Evolutionary conservation across 192 early-diverging fungal species (phyloP).

Genomic region (Coemansia sp.): DNA sequence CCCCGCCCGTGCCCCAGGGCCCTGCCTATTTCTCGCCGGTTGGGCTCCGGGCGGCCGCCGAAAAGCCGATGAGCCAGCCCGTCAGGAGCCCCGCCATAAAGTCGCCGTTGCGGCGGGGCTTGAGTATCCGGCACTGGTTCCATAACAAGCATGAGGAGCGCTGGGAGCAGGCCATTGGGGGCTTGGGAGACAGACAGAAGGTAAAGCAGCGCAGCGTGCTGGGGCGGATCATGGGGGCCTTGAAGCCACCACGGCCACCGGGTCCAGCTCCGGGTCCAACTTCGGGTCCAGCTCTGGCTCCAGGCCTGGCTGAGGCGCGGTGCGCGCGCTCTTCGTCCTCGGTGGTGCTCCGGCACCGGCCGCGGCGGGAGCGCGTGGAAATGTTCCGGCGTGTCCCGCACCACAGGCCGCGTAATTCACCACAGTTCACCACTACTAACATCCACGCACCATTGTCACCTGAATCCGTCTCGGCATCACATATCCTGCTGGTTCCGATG

Average conservation of each 20-base stretch:
- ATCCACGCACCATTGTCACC: neutral
- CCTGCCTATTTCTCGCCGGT: neutral
- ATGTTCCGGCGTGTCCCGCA: neutral
- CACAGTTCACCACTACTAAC: neutral
- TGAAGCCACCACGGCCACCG: too few relatives aligned
- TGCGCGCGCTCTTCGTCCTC: neutral
- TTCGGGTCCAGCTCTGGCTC: too few relatives aligned
- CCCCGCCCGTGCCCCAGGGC: neutral
- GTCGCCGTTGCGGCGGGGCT: slow-evolving; percentile 6
- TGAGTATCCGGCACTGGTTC: slow-evolving; percentile 37
- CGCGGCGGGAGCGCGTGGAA: neutral
- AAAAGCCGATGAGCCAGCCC: neutral
- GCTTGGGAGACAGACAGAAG: too few relatives aligned
- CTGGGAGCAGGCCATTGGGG: too few relatives aligned
- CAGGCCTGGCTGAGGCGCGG: too few relatives aligned
- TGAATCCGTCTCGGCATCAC: slow-evolving; percentile 7
- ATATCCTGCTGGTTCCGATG: slow-evolving; percentile 11
- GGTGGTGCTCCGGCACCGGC: neutral
- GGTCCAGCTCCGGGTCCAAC: too few relatives aligned
- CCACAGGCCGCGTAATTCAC: neutral
- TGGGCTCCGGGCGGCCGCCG: neutral
- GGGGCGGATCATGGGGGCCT: too few relatives aligned
- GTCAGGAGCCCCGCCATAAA: neutral
- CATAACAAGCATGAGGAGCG: slow-evolving; percentile 1
- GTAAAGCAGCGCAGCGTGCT: too few relatives aligned